Conservation (phyloP, 441 rosid species). For the Aquilaria agallochum region DNA sequence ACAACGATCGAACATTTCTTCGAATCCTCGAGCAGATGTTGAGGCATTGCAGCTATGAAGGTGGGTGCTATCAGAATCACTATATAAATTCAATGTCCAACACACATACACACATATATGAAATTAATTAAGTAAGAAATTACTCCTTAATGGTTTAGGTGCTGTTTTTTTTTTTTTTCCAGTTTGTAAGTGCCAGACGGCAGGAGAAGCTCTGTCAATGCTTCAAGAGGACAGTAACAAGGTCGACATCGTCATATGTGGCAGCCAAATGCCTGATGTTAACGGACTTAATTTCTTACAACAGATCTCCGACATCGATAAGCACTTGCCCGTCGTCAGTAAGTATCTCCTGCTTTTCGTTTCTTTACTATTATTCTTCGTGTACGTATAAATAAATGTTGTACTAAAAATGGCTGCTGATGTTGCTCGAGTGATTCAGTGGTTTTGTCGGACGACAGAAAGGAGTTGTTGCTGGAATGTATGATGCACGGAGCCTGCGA, state of each 20-base stretch:
- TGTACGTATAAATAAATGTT: not conserved
- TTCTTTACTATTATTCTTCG: too few relatives aligned
- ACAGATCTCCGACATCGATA: slow-evolving; percentile 11
- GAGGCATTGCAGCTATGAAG: slow-evolving; percentile 17
- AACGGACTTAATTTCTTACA: slow-evolving; percentile 30
- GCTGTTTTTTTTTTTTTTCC: not conserved
- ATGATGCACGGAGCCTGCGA: slow-evolving; percentile 30
- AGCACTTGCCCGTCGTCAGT: slow-evolving; percentile 30
- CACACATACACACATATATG: not conserved
- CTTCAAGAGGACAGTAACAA: slow-evolving; percentile 20
- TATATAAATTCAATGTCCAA: too few relatives aligned
- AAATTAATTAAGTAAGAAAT: not conserved
- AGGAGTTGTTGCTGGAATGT: slow-evolving; percentile 16
- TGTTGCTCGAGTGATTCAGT: slow-evolving; percentile 8
- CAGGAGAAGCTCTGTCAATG: slow-evolving; percentile 24
- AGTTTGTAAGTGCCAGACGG: slow-evolving; percentile 26
- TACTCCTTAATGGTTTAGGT: not conserved
- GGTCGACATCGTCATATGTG: slow-evolving; percentile 30
- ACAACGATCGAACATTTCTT: slow-evolving; percentile 23
- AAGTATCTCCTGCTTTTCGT: slow-evolving; percentile 14
- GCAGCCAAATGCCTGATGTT: slow-evolving; percentile 31
- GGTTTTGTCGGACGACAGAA: slow-evolving; percentile 25
- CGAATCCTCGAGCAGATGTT: slow-evolving; percentile 19
- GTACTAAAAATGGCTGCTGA: not conserved
- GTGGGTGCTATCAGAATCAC: not conserved